phyloP scores from a whole-genome alignment of 768 basidiomycete species.

The Clitopilus passeckerianus region DNA sequence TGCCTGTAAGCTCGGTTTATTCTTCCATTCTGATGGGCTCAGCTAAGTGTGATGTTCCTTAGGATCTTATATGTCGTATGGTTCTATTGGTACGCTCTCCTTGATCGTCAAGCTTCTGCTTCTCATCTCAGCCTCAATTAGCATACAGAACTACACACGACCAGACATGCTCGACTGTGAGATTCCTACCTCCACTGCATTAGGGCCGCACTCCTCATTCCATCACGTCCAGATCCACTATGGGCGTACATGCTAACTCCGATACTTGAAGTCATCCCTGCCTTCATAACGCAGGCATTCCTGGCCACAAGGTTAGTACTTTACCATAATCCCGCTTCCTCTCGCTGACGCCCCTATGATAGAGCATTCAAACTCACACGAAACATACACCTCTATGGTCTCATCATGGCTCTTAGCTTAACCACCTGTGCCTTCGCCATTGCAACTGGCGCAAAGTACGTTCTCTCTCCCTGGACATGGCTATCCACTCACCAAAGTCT shows the following conservation, averaged over 20 bases:
- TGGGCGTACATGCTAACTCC: background rate
- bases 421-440: background rate
- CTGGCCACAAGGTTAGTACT: background rate
- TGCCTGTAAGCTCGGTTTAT: background rate
- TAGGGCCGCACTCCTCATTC: background rate
- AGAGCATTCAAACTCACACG: background rate
- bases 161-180: background rate
- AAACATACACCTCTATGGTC: background rate
- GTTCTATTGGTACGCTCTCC: background rate
- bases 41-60: background rate
- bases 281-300: background rate
- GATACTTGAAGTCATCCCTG: background rate
- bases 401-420: background rate
- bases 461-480: background rate
- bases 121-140: background rate
- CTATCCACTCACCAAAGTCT: background rate
- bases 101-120: background rate
- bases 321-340: background rate
- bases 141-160: background rate
- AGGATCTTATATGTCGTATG: background rate
- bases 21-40: background rate
- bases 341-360: background rate
- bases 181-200: background rate
- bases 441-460: background rate
- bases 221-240: background rate